Base-by-base conservation (phyloP, 176 grass and related monocot genomes). In the Oryza longistaminata region DNA sequence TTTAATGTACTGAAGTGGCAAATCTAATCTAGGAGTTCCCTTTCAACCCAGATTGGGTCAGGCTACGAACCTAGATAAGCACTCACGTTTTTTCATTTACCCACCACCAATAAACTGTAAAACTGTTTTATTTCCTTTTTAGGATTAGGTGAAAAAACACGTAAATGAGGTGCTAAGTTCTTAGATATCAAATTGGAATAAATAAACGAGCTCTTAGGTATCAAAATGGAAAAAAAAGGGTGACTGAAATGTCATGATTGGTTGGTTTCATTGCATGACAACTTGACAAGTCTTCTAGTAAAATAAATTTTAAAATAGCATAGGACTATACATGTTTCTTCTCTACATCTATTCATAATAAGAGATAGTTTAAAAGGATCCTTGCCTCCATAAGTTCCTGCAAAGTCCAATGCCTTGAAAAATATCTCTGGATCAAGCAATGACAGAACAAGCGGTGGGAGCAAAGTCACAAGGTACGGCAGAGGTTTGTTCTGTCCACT, bases 321-420 rank as follows among this genome's bases (percentile, higher is more conserved):
- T 11, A 70, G 14, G 68, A 11, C 9, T 70, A 16, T 70, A 70
- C 34, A 11, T 70, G 34, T 39, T 70, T 19, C 70, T 72, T 27
- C 13, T 44, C 13, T 26, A 67, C 24, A 39, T 5, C 48, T 40
- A 40, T 40, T 61, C 21, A 39, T 67, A 34, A 50, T 17, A 33
- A 15, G 17, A 81, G 13, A 72, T 11, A 73, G 2, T 44, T 50
- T 44, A 62, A 37, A 81, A 76, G 58, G 26, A 40, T 76, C 37
- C 81, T 91, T 92, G 86, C 95, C 95, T 98, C 95, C 95, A 81
- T 98, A 98, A 84, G 95, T 98, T 95, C 93, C 95, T 73, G 95
- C 95, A 71, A 98, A 98, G 87, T 98, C 95, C 87, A 98, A 83
- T 86, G 95, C 93, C 83, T 98, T 95, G 66, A 95, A 98, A 90